Evolutionary conservation across 768 basidiomycete genomes (phyloP).

Genomic region (Baorangia bicolor): DNA sequence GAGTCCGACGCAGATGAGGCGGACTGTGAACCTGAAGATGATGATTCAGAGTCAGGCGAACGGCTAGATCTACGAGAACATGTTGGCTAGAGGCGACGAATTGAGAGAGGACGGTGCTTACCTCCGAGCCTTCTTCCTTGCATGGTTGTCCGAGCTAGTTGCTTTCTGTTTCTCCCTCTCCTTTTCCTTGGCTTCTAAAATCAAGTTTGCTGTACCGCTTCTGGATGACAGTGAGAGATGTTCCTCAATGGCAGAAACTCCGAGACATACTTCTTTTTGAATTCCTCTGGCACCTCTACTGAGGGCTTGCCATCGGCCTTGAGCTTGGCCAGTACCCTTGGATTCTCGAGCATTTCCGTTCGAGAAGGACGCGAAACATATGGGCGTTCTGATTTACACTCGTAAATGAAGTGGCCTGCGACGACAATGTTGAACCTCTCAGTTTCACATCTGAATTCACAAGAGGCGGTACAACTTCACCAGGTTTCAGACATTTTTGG

Average conservation of each 20-base stretch:
- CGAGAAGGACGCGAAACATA: constrained; percentile 90
- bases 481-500: constrained; percentile 77
- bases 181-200: constrained; percentile 81
- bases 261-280: constrained; percentile 68
- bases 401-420: constrained; percentile 85
- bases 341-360: constrained; percentile 83
- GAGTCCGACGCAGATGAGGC: constrained; percentile 37
- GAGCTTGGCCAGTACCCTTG: constrained; percentile 61
- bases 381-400: constrained; percentile 80
- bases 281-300: constrained; percentile 88
- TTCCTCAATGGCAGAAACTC: neutral
- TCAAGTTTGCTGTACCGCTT: constrained; percentile 79
- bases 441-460: constrained; percentile 4
- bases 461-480: constrained; percentile 31
- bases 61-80: constrained; percentile 31
- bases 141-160: constrained; percentile 29
- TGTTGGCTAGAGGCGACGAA: neutral
- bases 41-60: constrained; percentile 29
- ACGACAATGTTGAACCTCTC: neutral
- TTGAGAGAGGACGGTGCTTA: constrained; percentile 34
- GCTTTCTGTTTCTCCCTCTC: constrained; percentile 50
- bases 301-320: constrained; percentile 71
- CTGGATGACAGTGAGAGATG: constrained; percentile 35
- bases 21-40: constrained; percentile 24
- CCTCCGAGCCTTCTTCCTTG: constrained; percentile 38